These are phyloP conservation scores for Vararia minispora DNA, from an alignment of 768 basidiomycete genomes.

Conservation along the genomic window DNA sequence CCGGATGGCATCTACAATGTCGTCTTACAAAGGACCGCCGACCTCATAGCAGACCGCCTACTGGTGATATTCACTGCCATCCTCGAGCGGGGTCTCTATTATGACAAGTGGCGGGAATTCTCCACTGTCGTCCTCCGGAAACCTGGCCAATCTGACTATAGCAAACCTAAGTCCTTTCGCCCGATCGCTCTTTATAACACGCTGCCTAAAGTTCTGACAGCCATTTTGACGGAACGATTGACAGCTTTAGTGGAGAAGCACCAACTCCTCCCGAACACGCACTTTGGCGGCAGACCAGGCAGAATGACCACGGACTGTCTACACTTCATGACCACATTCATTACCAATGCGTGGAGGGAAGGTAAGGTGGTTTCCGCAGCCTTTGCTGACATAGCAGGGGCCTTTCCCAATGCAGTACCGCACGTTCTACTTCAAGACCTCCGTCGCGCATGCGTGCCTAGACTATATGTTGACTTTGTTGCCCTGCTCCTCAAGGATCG, in stretches of 20 bases:
- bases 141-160: slow-evolving; percentile 14
- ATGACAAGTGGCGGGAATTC: slow-evolving; percentile 5
- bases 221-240: slow-evolving; percentile 3
- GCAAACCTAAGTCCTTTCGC: slow-evolving; percentile 11
- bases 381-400: slow-evolving; percentile 32
- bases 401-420: slow-evolving; percentile 29
- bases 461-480: slow-evolving; percentile 13
- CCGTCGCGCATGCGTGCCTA: slow-evolving; percentile 18
- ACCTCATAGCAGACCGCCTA: slow-evolving; percentile 9
- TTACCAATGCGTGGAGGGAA: slow-evolving; percentile 18
- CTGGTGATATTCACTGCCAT: slow-evolving; percentile 12
- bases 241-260: background rate
- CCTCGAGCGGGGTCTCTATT: background rate
- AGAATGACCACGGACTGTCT: slow-evolving; percentile 2
- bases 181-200: slow-evolving; percentile 15
- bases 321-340: slow-evolving; percentile 2
- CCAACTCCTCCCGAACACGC: background rate
- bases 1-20: slow-evolving; percentile 17
- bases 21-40: slow-evolving; percentile 9
- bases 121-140: slow-evolving; percentile 12
- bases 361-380: slow-evolving; percentile 24
- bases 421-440: slow-evolving; percentile 24
- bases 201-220: slow-evolving; percentile 9
- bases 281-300: background rate
- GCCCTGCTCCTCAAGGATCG: slow-evolving; percentile 3